A percentile compares a stretch with the other conserved stretches of the same genome.
Evolutionary conservation across 2,329 filamentous ascomycete species (phyloP).

Genomic region (Furcasterigmium sp.): DNA sequence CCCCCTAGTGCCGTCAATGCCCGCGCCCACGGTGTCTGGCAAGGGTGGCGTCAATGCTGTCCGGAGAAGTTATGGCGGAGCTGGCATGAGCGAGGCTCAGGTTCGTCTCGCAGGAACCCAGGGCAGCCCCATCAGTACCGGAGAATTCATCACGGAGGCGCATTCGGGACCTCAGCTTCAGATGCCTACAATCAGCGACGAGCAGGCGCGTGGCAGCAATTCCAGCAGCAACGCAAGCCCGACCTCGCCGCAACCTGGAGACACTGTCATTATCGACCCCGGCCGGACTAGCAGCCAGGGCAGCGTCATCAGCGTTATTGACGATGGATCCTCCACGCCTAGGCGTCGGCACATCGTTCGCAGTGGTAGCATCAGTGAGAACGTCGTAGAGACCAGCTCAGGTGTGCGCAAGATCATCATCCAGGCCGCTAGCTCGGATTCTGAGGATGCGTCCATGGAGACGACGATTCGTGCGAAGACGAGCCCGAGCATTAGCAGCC

Average conservation of each 20-base stretch:
- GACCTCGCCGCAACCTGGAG: conserved; percentile 4
- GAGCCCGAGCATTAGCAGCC: neutral
- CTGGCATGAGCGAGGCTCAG: conserved; percentile 10
- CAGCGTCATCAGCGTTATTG: conserved; percentile 6
- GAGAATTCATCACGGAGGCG: neutral
- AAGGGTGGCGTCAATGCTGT: conserved; percentile 14
- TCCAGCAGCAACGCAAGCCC: conserved; percentile 2
- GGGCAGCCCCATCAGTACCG: neutral
- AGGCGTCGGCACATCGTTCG: conserved; percentile 10
- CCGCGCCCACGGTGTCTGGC: conserved; percentile 17
- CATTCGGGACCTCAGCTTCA: conserved; percentile 1
- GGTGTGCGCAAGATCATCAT: conserved; percentile 13
- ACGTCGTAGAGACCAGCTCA: conserved; percentile 12
- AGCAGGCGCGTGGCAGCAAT: conserved; percentile 3
- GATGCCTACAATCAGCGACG: conserved; percentile 5
- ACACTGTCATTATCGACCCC: conserved; percentile 8
- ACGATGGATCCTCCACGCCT: conserved; percentile 7
- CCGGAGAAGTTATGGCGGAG: conserved; percentile 11
- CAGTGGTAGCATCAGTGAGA: conserved; percentile 14
- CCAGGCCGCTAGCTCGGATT: conserved; percentile 13
- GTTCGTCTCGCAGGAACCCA: conserved; percentile 6
- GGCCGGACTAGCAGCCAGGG: conserved; percentile 6
- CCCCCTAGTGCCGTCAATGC: conserved; percentile 8
- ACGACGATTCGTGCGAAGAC: conserved; percentile 4
- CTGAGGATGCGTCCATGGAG: conserved; percentile 11